Evolutionary conservation across 257 asterid species (phyloP).

Genomic region (Handroanthus guayacan): DNA sequence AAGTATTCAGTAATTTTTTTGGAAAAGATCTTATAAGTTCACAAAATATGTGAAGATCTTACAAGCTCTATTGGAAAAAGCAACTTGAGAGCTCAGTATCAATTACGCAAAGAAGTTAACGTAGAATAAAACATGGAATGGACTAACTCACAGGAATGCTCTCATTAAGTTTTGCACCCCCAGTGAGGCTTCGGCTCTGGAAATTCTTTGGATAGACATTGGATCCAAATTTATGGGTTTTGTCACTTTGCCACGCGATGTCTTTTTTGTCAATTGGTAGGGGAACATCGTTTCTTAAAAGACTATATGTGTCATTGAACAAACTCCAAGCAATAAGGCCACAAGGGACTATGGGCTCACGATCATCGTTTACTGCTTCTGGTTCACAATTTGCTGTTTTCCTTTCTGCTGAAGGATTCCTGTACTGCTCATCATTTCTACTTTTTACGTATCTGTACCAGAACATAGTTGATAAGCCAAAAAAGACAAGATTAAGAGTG

Average conservation of each 20-base stretch:
- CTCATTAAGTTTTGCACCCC: constrained; percentile 72
- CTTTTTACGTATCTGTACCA: constrained; percentile 82
- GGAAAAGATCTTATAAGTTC: too few relatives aligned
- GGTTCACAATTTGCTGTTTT: constrained; percentile 64
- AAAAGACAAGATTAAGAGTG: not conserved
- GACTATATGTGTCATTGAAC: constrained; percentile 77
- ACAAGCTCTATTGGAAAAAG: too few relatives aligned
- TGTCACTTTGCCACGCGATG: constrained; percentile 87
- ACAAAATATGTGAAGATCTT: too few relatives aligned
- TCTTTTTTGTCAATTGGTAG: constrained; percentile 66
- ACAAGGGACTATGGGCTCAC: constrained; percentile 73
- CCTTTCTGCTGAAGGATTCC: constrained; percentile 38
- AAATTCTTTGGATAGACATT: constrained; percentile 77
- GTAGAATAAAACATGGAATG: constrained; percentile 14
- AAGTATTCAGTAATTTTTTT: too few relatives aligned
- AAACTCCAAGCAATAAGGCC: constrained; percentile 98
- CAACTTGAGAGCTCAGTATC: not conserved
- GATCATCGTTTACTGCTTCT: constrained; percentile 38
- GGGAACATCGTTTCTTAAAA: constrained; percentile 47
- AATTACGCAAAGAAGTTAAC: not conserved
- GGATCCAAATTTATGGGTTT: constrained; percentile 62
- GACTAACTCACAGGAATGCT: constrained; percentile 75
- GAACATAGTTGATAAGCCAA: not conserved
- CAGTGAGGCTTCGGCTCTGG: constrained; percentile 64
- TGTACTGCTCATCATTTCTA: constrained; percentile 75